Base-by-base conservation (phyloP, 768 basidiomycete species). In the Tubosaeta sp. region DNA sequence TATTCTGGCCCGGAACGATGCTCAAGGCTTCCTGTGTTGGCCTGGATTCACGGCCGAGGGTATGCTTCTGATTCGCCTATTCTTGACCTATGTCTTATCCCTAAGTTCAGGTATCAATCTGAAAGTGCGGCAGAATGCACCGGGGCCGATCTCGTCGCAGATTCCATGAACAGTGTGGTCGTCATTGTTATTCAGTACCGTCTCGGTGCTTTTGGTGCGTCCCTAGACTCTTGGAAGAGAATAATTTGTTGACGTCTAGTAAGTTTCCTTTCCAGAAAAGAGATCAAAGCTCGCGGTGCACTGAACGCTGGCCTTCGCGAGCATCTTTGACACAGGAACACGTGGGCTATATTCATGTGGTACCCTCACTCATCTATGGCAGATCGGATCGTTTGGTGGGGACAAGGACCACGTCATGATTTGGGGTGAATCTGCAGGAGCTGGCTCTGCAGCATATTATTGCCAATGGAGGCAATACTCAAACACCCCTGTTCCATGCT, bases 1-100 rank as follows among this genome's bases (percentile, higher is more conserved):
- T 56, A 8, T 59, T 59, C 42, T 26, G 56, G 0, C 53, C 60
- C 0, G 60, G 60, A 42, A 42, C 10, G 16, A 46, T 59, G 2
- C 46, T 44, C 6, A 10, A 52, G 51, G 17, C 52, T 69, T 11
- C 72, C 72, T 7, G 70, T 72, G 5, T 41, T 73, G 19, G 61
- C 71, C 9, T 73, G 65, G 63, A 67, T 73, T 51, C 72, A 73
- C 29, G 72, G 72, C 31, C 71, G 70, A 55, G 71, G 69, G 67
- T 68, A 59, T 0, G 2, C 26, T 33, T 25, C 6, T n/a, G n/a
- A 43, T 32, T 3, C 8, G 1, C 11, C n/a, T 25, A 2, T 19
- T 4, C 17, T 0, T 8, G n/a, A 3, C 6, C 13, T 11, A 13
- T 25, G 2, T 29, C 26, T 45, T 11, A 52, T 44, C 5, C 44